These are phyloP conservation scores for Wickerhamiella parazyma DNA, from an alignment of 805 yeast species.

Conservation along the genomic window DNA sequence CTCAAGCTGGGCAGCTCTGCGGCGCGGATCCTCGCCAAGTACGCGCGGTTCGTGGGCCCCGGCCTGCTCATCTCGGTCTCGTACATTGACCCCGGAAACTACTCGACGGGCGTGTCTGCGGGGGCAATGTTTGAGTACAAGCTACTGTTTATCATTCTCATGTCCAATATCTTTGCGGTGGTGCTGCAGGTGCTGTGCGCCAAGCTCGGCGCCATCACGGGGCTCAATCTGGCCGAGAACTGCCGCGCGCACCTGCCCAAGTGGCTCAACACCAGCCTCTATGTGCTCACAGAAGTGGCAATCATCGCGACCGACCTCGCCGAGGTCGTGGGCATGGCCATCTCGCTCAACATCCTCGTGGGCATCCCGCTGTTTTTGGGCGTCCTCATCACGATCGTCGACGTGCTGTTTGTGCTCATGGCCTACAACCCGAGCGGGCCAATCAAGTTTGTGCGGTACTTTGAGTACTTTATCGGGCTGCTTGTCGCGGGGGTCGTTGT, in stretches of 20 bases:
- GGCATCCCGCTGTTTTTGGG: constrained; percentile 62
- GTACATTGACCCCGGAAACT: constrained; percentile 90
- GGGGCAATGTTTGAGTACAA: constrained; percentile 71
- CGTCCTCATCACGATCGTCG: constrained; percentile 65
- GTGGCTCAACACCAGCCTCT: constrained; percentile 50
- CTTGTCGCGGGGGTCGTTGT: constrained; percentile 61
- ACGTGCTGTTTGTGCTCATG: constrained; percentile 62
- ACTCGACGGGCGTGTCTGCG: constrained; percentile 76
- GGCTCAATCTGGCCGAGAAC: constrained; percentile 74
- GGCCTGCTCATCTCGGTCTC: constrained; percentile 83
- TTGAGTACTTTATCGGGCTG: constrained; percentile 60
- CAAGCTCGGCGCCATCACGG: constrained; percentile 80
- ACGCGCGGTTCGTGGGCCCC: constrained; percentile 65
- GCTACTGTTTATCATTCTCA: constrained; percentile 53
- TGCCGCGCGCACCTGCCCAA: constrained; percentile 59
- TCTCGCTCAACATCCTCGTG: constrained; percentile 64
- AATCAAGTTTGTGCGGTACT: constrained; percentile 57
- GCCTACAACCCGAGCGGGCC: constrained; percentile 71
- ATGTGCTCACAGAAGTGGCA: constrained; percentile 67
- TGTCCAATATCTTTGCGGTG: constrained; percentile 77
- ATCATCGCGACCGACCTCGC: constrained; percentile 89
- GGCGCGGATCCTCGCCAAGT: constrained; percentile 32
- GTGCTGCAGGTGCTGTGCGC: constrained; percentile 71
- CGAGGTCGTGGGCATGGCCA: constrained; percentile 89
- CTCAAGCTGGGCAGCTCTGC: neutral